Percentiles rank a stretch among this genome's conserved stretches.
phyloP scores from a whole-genome alignment of 352 stramenopile genomes.

The Pythium plurisporium region DNA sequence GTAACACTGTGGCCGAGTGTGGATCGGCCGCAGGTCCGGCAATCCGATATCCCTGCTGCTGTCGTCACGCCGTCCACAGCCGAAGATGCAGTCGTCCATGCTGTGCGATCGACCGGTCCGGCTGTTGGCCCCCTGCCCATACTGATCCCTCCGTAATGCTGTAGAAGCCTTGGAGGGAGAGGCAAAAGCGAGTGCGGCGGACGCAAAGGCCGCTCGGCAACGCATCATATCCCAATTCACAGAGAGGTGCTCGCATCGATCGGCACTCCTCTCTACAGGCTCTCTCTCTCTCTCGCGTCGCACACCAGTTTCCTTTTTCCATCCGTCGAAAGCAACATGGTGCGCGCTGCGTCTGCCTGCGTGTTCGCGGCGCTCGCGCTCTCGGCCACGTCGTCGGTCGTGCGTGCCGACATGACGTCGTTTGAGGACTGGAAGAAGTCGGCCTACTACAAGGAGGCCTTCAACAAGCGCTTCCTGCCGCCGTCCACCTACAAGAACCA shows the following conservation, averaged over 20 bases:
- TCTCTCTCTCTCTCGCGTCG: background rate
- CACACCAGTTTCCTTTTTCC: background rate
- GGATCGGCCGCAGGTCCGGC: too few species aligned
- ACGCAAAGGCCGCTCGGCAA: background rate
- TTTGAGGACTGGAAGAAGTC: slow-evolving; percentile 20
- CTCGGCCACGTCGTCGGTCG: background rate
- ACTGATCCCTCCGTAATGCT: background rate
- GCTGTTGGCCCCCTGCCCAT: slow-evolving; percentile 11
- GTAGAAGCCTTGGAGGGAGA: background rate
- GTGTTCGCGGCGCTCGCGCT: slow-evolving; percentile 8
- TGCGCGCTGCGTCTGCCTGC: slow-evolving; percentile 9
- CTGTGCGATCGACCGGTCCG: slow-evolving; percentile 6
- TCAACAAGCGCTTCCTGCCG: slow-evolving; percentile 25
- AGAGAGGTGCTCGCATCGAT: slow-evolving; percentile 12
- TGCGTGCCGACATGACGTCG: slow-evolving; percentile 3
- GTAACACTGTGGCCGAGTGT: too few species aligned
- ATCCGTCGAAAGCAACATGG: slow-evolving; percentile 1
- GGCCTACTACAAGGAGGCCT: slow-evolving; percentile 21
- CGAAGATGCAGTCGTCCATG: slow-evolving; percentile 4
- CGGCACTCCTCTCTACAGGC: background rate
- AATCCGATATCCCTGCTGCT: too few species aligned
- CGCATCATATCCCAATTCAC: slow-evolving; percentile 16
- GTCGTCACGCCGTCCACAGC: background rate
- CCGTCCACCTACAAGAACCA: slow-evolving; percentile 14
- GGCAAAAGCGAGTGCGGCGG: background rate